These are phyloP conservation scores for Lagenidium sp. DNA, from an alignment of 352 stramenopile species.

Conservation along the genomic window DNA sequence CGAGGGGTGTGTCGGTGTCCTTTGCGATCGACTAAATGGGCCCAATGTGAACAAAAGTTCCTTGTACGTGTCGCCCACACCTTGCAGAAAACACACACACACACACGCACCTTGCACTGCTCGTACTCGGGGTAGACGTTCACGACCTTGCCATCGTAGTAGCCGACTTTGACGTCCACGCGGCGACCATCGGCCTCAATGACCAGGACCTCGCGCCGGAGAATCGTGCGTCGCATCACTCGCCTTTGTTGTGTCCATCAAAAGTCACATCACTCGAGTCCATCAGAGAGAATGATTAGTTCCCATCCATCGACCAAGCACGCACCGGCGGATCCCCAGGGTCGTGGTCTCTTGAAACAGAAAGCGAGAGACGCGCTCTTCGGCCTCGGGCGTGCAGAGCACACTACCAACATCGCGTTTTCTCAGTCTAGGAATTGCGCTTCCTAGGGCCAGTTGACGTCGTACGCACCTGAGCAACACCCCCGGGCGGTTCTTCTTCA, in stretches of 20 bases:
- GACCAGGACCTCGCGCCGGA: constrained; percentile 43
- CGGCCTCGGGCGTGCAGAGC: constrained; percentile 53
- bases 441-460: no score
- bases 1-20: no score
- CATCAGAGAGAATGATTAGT: constrained; percentile 6
- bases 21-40: no score
- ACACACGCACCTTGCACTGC: constrained; percentile 56
- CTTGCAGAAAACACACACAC: no score
- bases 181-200: constrained; percentile 29
- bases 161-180: constrained; percentile 57
- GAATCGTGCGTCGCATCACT: constrained; percentile 39
- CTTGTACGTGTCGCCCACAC: no score
- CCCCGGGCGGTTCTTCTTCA: constrained; percentile 88
- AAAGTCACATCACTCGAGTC: background rate
- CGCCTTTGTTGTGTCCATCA: background rate
- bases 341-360: constrained; percentile 86
- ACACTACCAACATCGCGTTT: no score
- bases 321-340: constrained; percentile 78
- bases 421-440: no score
- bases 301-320: background rate
- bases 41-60: no score
- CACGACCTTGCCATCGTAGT: constrained; percentile 31
- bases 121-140: constrained; percentile 81
- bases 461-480: constrained; percentile 72
- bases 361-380: constrained; percentile 36